Percentiles rank a stretch among this genome's conserved stretches.
phyloP scores from a whole-genome alignment of 2,329 filamentous ascomycete species.

The Penicillium decumbens region DNA sequence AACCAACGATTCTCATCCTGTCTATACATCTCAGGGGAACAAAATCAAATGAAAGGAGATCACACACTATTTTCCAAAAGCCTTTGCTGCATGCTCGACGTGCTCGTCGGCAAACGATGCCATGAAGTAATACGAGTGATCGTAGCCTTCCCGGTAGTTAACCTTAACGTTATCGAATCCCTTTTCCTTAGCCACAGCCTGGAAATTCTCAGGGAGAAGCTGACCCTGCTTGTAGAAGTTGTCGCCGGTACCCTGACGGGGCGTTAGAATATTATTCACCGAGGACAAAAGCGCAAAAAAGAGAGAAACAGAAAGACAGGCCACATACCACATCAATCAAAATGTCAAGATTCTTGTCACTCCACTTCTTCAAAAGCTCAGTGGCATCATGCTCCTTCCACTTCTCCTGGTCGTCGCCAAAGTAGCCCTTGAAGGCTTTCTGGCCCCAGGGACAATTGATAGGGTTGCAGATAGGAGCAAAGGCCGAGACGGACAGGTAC shows the following conservation, averaged over 20 bases:
- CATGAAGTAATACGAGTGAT: conserved; percentile 98
- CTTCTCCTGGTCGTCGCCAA: conserved; percentile 67
- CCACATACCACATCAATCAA: conserved; percentile 77
- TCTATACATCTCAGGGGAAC: conserved; percentile 2
- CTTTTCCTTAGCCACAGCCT: conserved; percentile 69
- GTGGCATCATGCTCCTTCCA: conserved; percentile 93
- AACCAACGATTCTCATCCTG: conserved; percentile 2
- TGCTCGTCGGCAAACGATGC: conserved; percentile 86
- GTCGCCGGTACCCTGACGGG: conserved; percentile 72
- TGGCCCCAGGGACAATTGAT: conserved; percentile 84
- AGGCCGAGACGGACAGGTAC: conserved; percentile 85
- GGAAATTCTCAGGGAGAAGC: conserved; percentile 88
- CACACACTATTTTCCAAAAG: conserved; percentile 55
- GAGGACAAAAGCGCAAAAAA: no score
- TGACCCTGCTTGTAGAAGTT: conserved; percentile 95
- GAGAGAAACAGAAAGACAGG: background rate
- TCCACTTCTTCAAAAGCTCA: conserved; percentile 75
- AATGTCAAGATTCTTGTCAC: conserved; percentile 62
- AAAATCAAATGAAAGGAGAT: conserved; percentile 8
- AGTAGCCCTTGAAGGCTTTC: conserved; percentile 90
- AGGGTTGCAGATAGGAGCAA: conserved; percentile 86
- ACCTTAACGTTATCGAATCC: conserved; percentile 69
- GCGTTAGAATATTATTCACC: background rate
- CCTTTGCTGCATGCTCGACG: conserved; percentile 84
- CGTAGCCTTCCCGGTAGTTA: conserved; percentile 84